These are phyloP conservation scores for Aspergillus asperescens DNA, from an alignment of 495 filamentous ascomycete species.

Conservation along the genomic window DNA sequence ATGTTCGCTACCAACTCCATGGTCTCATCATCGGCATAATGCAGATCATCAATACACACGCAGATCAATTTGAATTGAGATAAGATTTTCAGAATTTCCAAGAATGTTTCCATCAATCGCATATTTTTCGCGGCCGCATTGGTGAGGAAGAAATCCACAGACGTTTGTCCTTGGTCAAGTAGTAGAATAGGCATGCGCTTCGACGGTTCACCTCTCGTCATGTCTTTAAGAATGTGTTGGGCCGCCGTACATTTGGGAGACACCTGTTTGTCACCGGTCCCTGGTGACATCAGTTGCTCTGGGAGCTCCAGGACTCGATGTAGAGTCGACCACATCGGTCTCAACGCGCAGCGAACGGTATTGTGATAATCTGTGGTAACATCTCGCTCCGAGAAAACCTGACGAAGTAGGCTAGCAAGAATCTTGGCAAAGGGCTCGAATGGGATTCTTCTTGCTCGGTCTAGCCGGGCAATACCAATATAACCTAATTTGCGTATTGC, in stretches of 20 bases:
- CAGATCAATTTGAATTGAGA: conserved; percentile 74
- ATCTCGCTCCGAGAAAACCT: conserved; percentile 87
- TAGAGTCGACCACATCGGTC: conserved; percentile 71
- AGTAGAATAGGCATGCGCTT: conserved; percentile 33
- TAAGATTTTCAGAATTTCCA: conserved; percentile 77
- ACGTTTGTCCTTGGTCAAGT: conserved; percentile 45
- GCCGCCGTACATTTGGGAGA: conserved; percentile 29
- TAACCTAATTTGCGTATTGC: conserved; percentile 71
- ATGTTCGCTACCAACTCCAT: conserved; percentile 73
- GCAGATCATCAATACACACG: conserved; percentile 78
- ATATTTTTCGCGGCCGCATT: conserved; percentile 68
- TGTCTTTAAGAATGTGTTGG: conserved; percentile 27
- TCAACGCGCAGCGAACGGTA: conserved; percentile 63
- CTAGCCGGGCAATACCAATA: conserved; percentile 79
- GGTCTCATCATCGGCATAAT: conserved; percentile 82
- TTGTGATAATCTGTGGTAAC: conserved; percentile 79
- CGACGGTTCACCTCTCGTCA: conserved; percentile 29
- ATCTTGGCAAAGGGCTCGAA: conserved; percentile 80
- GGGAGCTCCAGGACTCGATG: conserved; percentile 75
- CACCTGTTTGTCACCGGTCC: conserved; percentile 35
- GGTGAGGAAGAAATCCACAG: conserved; percentile 64
- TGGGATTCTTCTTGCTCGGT: conserved; percentile 70
- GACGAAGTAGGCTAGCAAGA: conserved; percentile 76
- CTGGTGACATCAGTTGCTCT: conserved; percentile 57
- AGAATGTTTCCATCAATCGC: conserved; percentile 73